A percentile compares a stretch with the other conserved stretches of the same genome.
These are phyloP conservation scores for Strobilomyces echinocephalus DNA, from an alignment of 768 basidiomycete species.

Conservation along the genomic window DNA sequence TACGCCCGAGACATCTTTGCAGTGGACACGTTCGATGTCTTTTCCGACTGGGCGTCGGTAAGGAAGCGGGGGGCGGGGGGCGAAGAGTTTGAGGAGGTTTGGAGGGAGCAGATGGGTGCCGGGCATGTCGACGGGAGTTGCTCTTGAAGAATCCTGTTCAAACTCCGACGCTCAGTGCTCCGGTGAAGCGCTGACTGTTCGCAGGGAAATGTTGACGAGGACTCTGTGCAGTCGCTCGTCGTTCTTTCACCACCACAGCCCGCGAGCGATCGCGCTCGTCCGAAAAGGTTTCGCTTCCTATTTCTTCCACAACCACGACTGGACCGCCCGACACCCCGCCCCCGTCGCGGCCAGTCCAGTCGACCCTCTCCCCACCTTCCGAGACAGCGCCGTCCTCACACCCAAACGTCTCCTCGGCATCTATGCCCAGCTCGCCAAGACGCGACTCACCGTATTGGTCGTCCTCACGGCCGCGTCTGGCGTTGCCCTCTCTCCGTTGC, in stretches of 20 bases:
- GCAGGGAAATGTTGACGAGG: no score
- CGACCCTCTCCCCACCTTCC: slow-evolving; percentile 27
- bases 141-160: slow-evolving; percentile 18
- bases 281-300: slow-evolving; percentile 42
- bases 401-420: slow-evolving; percentile 52
- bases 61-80: slow-evolving; percentile 85
- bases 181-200: no score
- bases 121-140: slow-evolving; percentile 31
- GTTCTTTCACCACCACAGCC: slow-evolving; percentile 6
- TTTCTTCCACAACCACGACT: slow-evolving; percentile 60
- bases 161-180: slow-evolving; percentile 24
- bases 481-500: slow-evolving; percentile 87
- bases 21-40: slow-evolving; percentile 69
- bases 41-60: slow-evolving; percentile 82
- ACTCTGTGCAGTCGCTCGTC: slow-evolving; percentile 15
- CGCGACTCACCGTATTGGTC: slow-evolving; percentile 76
- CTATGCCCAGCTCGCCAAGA: slow-evolving; percentile 81
- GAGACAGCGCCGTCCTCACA: slow-evolving; percentile 40
- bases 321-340: slow-evolving; percentile 32
- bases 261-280: slow-evolving; percentile 15
- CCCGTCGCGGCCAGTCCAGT: slow-evolving; percentile 12
- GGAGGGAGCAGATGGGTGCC: slow-evolving; percentile 90
- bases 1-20: slow-evolving; percentile 74
- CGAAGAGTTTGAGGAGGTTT: slow-evolving; percentile 94
- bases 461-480: slow-evolving; percentile 88